Percentiles rank a stretch among this genome's conserved stretches.
These are phyloP conservation scores for Cryphonectria nitschkei DNA, from an alignment of 2,329 filamentous ascomycete genomes.

Conservation along the genomic window DNA sequence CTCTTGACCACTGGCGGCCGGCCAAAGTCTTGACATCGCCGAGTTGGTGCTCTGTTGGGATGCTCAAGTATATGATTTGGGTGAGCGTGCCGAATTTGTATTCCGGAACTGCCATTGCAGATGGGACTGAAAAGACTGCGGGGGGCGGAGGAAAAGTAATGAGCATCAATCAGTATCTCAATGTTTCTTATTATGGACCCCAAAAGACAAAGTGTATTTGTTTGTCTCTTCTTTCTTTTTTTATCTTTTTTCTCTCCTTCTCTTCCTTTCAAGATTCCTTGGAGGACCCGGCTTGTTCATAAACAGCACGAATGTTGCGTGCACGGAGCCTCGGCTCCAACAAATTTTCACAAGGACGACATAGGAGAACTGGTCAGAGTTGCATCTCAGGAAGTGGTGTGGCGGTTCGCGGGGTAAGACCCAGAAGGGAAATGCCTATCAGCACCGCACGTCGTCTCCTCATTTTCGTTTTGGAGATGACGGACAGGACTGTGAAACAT, in stretches of 20 bases:
- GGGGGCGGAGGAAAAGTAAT: background rate
- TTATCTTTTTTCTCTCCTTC: no score
- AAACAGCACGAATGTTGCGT: no score
- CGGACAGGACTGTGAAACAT: background rate
- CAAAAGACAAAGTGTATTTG: no score
- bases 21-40: constrained; percentile 13
- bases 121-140: background rate
- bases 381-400: background rate
- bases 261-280: no score
- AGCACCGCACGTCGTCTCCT: background rate
- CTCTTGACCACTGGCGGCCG: constrained; percentile 22
- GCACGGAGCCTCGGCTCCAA: no score
- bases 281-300: no score
- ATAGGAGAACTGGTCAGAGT: background rate
- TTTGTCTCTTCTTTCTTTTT: no score
- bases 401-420: background rate
- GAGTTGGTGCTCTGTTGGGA: constrained; percentile 23
- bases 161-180: no score
- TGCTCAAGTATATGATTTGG: constrained; percentile 31
- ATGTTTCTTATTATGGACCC: no score
- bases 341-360: background rate
- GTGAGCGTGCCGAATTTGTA: constrained; percentile 18
- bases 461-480: no score
- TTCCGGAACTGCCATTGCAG: background rate
- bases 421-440: background rate